These are phyloP conservation scores for Thalia dealbata DNA, from an alignment of 176 grass and related monocot genomes.

Conservation along the genomic window DNA sequence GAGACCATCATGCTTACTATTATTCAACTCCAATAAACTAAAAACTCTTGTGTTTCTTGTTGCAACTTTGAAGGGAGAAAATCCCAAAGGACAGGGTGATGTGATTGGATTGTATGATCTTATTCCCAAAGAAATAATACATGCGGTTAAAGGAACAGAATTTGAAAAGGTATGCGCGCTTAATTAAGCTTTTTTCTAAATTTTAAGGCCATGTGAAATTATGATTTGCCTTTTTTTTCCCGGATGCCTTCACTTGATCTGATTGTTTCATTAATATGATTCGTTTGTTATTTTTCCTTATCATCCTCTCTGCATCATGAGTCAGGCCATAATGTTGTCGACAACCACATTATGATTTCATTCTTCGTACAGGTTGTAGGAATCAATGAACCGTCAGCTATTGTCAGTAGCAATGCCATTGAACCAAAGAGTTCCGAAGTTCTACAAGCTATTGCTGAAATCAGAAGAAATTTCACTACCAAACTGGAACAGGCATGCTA, in stretches of 20 bases:
- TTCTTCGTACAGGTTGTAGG: conserved; percentile 33
- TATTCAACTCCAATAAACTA: not conserved
- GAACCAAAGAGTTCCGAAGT: conserved; percentile 31
- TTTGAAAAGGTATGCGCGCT: conserved; percentile 46
- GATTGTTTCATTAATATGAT: not conserved
- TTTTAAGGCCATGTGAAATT: conserved; percentile 4
- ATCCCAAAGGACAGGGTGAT: conserved; percentile 15
- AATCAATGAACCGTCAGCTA: conserved; percentile 49
- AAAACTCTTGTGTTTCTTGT: not conserved
- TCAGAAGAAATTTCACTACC: conserved; percentile 72
- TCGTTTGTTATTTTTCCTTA: not conserved
- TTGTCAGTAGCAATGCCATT: conserved; percentile 27
- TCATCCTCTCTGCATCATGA: too few species aligned
- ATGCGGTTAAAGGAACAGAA: too few species aligned
- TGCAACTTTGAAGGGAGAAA: conserved; percentile 33
- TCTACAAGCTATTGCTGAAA: conserved; percentile 67
- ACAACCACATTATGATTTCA: not conserved
- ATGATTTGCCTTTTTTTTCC: not conserved
- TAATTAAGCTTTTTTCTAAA: not conserved
- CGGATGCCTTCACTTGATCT: not conserved
- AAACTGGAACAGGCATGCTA: conserved; percentile 82
- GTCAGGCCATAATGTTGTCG: not conserved
- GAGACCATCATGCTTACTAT: too few species aligned
- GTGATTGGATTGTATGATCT: conserved; percentile 47
- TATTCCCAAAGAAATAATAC: conserved; percentile 60